Evolutionary conservation across 257 asterid genomes (phyloP).

Genomic region (Capsicum pubescens): DNA sequence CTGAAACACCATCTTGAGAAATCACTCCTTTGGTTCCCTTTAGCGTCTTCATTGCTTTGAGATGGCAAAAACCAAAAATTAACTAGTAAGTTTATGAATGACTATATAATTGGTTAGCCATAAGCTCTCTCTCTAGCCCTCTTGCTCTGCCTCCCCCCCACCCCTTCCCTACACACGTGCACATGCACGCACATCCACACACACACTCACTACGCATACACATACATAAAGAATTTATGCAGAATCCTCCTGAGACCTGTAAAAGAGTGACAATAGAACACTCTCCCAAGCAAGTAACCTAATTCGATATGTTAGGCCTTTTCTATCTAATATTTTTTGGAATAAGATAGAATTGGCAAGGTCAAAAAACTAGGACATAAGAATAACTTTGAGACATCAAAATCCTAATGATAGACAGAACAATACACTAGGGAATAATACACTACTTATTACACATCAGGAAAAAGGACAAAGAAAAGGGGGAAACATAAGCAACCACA

Average conservation of each 20-base stretch:
- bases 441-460: not conserved
- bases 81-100: not conserved
- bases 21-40: not conserved
- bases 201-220: too few relatives aligned
- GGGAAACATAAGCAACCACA: slow-evolving; percentile 9
- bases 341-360: not conserved
- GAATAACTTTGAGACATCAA: not conserved
- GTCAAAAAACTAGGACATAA: not conserved
- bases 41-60: not conserved
- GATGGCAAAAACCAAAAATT: slow-evolving; percentile 22
- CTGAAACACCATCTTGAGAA: not conserved
- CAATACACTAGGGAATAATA: not conserved
- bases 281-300: not conserved
- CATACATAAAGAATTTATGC: too few relatives aligned
- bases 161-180: too few relatives aligned
- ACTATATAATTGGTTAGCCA: not conserved
- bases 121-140: not conserved
- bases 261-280: not conserved
- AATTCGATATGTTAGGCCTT: not conserved
- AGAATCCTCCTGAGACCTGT: not conserved
- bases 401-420: slow-evolving; percentile 9
- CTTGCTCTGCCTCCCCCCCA: too few relatives aligned
- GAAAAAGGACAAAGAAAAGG: not conserved
- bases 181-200: too few relatives aligned
- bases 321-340: not conserved